Percentiles rank a stretch among this genome's conserved stretches.
Conservation (phyloP, 129 eudicot species). For the Helichrysum umbraculigerum region DNA sequence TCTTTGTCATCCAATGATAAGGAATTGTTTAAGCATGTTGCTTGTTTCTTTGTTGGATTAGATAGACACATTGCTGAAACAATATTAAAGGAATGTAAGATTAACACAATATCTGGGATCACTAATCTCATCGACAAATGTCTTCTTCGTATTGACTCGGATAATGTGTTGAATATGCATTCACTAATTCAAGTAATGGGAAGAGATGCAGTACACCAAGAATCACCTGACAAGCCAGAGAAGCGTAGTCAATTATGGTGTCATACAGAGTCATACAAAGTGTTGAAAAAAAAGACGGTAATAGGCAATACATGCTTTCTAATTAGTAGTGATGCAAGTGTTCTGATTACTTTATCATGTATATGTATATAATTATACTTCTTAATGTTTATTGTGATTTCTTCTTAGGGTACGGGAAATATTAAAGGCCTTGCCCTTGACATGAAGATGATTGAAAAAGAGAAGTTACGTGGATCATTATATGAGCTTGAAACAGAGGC, state of each 20-base stretch:
- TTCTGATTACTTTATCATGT: too few species aligned
- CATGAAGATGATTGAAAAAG: not conserved
- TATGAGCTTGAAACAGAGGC: not conserved
- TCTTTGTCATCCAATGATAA: too few species aligned
- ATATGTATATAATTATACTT: too few species aligned
- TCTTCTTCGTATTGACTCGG: too few species aligned
- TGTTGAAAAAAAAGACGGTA: not conserved
- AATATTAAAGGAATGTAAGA: too few species aligned
- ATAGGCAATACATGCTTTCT: not conserved
- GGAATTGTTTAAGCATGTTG: too few species aligned
- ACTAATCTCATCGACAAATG: too few species aligned
- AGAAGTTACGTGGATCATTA: not conserved
- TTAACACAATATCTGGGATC: too few species aligned
- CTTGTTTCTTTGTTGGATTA: too few species aligned
- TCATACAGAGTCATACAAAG: not conserved
- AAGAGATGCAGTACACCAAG: not conserved
- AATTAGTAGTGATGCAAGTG: too few species aligned
- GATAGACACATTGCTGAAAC: too few species aligned
- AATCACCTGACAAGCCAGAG: not conserved
- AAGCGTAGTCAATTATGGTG: not conserved
- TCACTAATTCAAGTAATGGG: not conserved
- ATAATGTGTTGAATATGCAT: too few species aligned
- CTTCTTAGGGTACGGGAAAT: not conserved
- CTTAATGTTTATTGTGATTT: not conserved
- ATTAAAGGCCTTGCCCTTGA: not conserved